phyloP scores from a whole-genome alignment of 164 flowering plant genomes.

The Umbellularia californica region DNA sequence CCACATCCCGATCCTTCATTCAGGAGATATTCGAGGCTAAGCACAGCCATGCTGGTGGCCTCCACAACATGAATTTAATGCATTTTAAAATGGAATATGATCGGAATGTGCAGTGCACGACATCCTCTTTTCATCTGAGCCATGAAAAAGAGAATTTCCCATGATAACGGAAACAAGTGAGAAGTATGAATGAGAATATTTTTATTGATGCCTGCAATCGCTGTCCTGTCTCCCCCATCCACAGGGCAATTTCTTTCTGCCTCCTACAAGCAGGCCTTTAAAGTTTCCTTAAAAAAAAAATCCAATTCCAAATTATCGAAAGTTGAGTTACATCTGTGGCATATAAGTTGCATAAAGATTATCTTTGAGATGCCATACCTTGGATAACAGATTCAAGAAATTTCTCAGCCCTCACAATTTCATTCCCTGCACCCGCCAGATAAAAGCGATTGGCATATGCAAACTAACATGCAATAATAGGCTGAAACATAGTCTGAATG shows the following conservation, averaged over 20 bases:
- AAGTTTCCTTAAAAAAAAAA: no score
- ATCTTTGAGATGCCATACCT: slow-evolving; percentile 37
- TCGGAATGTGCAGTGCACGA: not conserved
- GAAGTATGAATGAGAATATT: no score
- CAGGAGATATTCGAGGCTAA: not conserved
- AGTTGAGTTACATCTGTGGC: no score
- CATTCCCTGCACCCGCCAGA: slow-evolving; percentile 46
- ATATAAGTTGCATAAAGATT: not conserved
- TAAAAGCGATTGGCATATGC: not conserved
- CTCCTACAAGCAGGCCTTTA: no score
- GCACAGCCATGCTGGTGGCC: not conserved
- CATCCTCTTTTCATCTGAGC: not conserved
- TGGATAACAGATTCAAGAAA: slow-evolving; percentile 75
- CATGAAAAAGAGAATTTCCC: not conserved
- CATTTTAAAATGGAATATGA: not conserved
- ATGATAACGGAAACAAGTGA: no score
- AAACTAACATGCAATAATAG: no score
- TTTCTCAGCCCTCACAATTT: slow-evolving; percentile 64
- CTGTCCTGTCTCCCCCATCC: no score
- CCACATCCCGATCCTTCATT: not conserved
- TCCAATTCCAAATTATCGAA: no score
- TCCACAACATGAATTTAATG: not conserved
- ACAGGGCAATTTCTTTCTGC: no score
- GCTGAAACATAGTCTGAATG: no score
- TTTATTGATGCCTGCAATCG: no score